Percentiles rank a stretch among this genome's conserved stretches.
These are phyloP conservation scores for Musa balbisiana DNA, from an alignment of 202 grass and related monocot genomes.

Conservation along the genomic window DNA sequence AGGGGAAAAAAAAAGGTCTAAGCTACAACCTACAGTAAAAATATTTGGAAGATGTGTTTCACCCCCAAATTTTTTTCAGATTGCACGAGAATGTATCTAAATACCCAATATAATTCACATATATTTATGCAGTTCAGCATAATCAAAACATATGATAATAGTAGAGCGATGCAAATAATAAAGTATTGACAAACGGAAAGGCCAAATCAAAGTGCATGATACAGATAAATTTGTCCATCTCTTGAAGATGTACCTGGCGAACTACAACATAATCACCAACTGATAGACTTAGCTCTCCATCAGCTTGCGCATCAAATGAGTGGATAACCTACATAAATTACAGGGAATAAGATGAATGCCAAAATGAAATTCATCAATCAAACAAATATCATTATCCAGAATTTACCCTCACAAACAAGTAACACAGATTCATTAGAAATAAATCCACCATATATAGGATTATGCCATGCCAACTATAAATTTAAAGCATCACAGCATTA, in stretches of 20 bases:
- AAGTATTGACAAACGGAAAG: neutral
- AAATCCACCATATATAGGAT: neutral
- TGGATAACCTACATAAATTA: slow-evolving; percentile 61
- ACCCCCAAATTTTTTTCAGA: neutral
- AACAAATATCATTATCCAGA: neutral
- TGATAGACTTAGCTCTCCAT: slow-evolving; percentile 76
- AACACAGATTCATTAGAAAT: neutral
- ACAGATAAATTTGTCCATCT: neutral
- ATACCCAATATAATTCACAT: neutral
- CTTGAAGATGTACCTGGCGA: slow-evolving; percentile 51
- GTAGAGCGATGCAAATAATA: neutral
- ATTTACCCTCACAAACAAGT: neutral
- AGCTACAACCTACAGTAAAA: neutral
- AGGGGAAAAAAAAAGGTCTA: neutral
- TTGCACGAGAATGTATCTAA: neutral
- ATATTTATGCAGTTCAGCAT: neutral
- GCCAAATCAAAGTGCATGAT: neutral
- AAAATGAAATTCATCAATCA: slow-evolving; percentile 11
- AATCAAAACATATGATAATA: neutral
- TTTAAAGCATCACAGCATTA: too few relatives aligned
- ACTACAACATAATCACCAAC: slow-evolving; percentile 79
- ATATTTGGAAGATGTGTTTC: neutral
- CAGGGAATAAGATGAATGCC: neutral
- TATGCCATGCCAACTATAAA: neutral
- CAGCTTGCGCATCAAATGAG: slow-evolving; percentile 78